Base-by-base conservation (phyloP, 2,329 filamentous ascomycete species). In the Acrocalymma vagum region DNA sequence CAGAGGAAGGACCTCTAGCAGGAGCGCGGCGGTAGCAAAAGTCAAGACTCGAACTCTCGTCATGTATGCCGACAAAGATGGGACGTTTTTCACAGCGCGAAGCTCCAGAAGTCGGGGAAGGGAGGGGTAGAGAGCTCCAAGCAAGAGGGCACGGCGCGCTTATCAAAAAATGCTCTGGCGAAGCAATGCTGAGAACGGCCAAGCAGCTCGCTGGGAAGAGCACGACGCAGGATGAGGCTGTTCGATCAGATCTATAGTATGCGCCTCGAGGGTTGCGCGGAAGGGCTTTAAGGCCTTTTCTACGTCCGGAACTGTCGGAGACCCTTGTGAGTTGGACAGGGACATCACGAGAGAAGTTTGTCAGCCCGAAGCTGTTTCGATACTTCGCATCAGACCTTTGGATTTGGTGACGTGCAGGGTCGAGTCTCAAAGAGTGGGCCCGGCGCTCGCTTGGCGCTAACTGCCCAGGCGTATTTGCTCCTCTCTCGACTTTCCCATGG, bases 1-100 rank as follows among this genome's bases (percentile, higher is more conserved):
- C 26, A 69, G 48, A 52, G 72, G 71, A 33, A 74, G 53, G 31
- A 59, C 53, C 48, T 57, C 69, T 9, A 75, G 59, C 29, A 77
- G 63, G 53, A 75, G 58, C 45, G 65, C 70, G 48, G 64, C 70
- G 29, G 61, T 49, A 24, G 60, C 55, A 51, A 65, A 22, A 6
- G 47, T 42, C 22, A 65, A 33, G 28, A 42, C 40, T 29, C 38
- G 48, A 29, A 45, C 46, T 36, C 50, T 42, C 47, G 48, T 44
- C 65, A 71, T 70, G 43, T 63, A 55, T 58, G 34, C 41, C 42
- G 25, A 31, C 10, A n/a, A 26, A 27, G 30, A 31, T 30, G n/a
- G 21, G 43, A 31, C 21, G 17, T 22, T 31, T 20, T 26, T 25
- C 16, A 22, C 18, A 16, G 34, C 26, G 32, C 31, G 27, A 37